Conservation (phyloP, 495 filamentous ascomycete genomes). For the Chlorociboria aeruginascens region DNA sequence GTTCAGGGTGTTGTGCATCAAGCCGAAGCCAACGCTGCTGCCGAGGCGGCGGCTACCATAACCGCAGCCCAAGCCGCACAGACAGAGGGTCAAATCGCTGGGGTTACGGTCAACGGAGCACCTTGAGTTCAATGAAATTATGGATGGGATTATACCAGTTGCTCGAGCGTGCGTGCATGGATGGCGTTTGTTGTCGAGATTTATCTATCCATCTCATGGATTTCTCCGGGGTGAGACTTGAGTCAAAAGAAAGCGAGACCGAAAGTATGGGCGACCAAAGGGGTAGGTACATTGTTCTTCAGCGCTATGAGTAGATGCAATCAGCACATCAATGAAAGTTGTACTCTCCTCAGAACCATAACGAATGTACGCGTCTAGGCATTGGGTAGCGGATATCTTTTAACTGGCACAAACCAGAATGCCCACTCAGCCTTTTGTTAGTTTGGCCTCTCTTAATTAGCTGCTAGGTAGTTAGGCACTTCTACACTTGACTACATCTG, state of each 20-base stretch:
- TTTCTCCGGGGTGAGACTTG: not conserved
- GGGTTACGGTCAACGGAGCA: conserved; percentile 11
- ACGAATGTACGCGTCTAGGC: no score
- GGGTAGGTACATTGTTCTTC: not conserved
- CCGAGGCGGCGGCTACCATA: conserved; percentile 6
- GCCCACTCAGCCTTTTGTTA: no score
- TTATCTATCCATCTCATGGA: not conserved
- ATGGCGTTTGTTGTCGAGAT: conserved; percentile 7
- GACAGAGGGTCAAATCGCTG: not conserved
- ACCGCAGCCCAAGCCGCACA: conserved; percentile 3
- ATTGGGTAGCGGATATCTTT: no score
- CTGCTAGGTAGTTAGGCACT: no score
- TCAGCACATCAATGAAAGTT: no score
- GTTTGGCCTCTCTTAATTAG: no score
- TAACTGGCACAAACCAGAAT: no score
- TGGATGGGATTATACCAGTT: conserved; percentile 10
- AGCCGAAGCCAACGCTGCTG: conserved; percentile 40
- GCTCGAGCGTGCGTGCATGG: conserved; percentile 18
- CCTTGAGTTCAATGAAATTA: conserved; percentile 3
- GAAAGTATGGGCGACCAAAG: not conserved
- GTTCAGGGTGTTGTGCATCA: conserved; percentile 71
- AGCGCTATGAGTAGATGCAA: no score
- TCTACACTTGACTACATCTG: no score
- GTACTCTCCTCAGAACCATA: no score
- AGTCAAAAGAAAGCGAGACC: not conserved